Evolutionary conservation across 306 rosid genomes (phyloP), one percentile per base, ranked within the genome.

Genomic region (Ormosia emarginata): DNA sequence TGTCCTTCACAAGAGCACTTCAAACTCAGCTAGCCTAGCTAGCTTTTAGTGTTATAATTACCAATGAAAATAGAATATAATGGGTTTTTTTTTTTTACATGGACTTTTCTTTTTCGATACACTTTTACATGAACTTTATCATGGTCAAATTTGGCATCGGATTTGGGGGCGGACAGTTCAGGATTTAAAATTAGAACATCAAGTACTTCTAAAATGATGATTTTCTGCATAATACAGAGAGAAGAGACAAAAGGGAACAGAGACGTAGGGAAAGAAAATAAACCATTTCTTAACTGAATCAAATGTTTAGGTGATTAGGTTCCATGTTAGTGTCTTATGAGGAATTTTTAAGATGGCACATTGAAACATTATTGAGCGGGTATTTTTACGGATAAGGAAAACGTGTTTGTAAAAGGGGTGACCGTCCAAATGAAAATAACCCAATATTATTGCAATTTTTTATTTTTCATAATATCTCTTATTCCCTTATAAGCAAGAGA

Each of bases 1-100:
- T 80, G 76, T 36, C 70, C 36, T 79, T 79, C 49, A 53, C 68
- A 58, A 39, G 34, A 43, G 34, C 61, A 32, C 78, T 82, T 40
- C 43, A 56, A 40, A 66, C 37, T 41, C 46, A 78, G 66, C 75
- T n/a, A 58, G 47, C 64, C 47, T 30, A 8, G 67, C 79, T 69
- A 68, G 59, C 70, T 18, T 18, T 39, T 11, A 62, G 66, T 41
- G 10, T 53, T 29, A n/a, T 77, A n/a, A 24, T 24, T 24, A 24
- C 24, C 0, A 32, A 29, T 49, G 40, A 2, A 53, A 74, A 50
- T 24, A 24, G 46, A 52, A 29, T 9, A 66, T 55, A 8, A 30
- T 46, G 63, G 1, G 37, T 47, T 36, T 36, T 32, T 47, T 34
- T 43, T 24, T 71, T 7, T 43, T 7, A 9, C 37, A 50, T 15